Conservation (phyloP, 2,329 filamentous ascomycete species). For the Cladophialophora immunda region DNA sequence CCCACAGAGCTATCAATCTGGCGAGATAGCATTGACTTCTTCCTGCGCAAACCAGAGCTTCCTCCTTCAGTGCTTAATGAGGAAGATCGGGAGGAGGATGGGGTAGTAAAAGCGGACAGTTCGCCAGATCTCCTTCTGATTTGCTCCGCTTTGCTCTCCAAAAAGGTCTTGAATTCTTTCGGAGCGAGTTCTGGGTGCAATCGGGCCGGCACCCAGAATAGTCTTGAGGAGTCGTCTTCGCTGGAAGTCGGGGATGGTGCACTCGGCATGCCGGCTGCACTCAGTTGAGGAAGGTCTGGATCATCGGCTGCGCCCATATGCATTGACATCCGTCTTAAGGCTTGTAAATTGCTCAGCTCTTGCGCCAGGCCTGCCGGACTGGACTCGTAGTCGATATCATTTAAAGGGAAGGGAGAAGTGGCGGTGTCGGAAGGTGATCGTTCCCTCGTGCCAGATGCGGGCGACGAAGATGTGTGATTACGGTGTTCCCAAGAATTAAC, state of each 20-base stretch:
- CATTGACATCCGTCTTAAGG: constrained; percentile 92
- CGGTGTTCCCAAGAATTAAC: constrained; percentile 48
- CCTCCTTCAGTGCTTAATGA: constrained; percentile 46
- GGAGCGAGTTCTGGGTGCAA: constrained; percentile 95
- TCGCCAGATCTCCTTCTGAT: constrained; percentile 86
- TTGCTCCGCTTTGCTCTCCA: constrained; percentile 90
- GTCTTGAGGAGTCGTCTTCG: constrained; percentile 84
- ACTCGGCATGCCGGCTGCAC: constrained; percentile 51
- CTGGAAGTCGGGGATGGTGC: constrained; percentile 62
- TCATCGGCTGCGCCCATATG: constrained; percentile 76
- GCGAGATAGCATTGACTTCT: constrained; percentile 94
- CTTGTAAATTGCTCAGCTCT: constrained; percentile 90
- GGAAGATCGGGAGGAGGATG: constrained; percentile 35
- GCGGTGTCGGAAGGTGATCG: constrained; percentile 62
- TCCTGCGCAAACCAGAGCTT: constrained; percentile 73
- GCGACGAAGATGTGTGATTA: constrained; percentile 64
- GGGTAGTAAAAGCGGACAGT: constrained; percentile 65
- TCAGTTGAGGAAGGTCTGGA: constrained; percentile 59
- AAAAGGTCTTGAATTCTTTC: constrained; percentile 94
- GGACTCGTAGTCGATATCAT: constrained; percentile 88
- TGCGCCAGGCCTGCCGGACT: constrained; percentile 88
- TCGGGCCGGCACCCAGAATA: constrained; percentile 95
- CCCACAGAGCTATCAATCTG: constrained; percentile 82
- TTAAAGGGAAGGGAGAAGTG: constrained; percentile 73
- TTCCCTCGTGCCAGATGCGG: constrained; percentile 65